Conservation (phyloP, 108 stramenopile genomes). For the Skeletonema tropicum region DNA sequence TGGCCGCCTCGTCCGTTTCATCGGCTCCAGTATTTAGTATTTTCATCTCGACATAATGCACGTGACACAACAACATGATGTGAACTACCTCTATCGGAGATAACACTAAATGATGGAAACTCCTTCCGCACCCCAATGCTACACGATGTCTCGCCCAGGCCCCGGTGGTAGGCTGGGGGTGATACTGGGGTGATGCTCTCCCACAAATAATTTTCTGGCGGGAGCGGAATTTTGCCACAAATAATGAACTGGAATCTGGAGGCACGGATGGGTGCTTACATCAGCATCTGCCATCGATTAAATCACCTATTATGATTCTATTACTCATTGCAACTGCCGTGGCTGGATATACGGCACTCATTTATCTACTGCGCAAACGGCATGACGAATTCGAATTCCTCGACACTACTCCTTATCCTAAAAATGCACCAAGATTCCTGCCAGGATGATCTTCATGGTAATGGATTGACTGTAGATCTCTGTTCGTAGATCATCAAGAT, state of each 20-base stretch:
- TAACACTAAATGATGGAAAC: background rate
- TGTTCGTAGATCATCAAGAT: background rate
- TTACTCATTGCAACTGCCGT: background rate
- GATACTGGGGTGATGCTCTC: too few species aligned
- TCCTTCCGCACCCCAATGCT: background rate
- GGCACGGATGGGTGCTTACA: too few species aligned
- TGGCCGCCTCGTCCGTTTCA: background rate
- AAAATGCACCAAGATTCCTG: background rate
- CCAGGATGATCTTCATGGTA: background rate
- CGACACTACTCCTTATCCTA: background rate
- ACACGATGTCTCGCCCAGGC: too few species aligned
- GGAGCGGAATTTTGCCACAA: too few species aligned
- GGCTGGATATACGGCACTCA: background rate
- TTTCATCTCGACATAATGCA: background rate
- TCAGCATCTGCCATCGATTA: too few species aligned
- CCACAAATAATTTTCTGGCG: too few species aligned
- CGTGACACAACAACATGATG: constrained; percentile 1
- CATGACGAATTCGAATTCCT: background rate
- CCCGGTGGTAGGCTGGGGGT: too few species aligned
- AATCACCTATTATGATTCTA: background rate
- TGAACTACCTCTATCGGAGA: background rate
- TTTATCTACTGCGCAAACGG: constrained; percentile 5
- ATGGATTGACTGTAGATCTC: background rate
- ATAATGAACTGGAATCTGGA: too few species aligned
- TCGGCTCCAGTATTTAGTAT: background rate